Evolutionary conservation across 306 rosid genomes (phyloP).

Genomic region (Sicyos edulis): DNA sequence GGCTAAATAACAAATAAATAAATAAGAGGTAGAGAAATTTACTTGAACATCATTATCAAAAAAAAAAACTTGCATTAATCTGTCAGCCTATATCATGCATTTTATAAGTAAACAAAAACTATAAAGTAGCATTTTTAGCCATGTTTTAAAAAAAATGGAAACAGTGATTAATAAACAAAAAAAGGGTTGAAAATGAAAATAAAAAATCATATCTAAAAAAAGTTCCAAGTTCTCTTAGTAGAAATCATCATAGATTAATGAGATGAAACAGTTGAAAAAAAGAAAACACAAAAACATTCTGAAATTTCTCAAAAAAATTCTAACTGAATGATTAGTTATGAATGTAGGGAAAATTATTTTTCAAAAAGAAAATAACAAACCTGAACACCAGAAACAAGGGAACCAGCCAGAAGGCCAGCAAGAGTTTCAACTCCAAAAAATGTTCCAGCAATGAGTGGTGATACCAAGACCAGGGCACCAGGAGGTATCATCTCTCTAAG

Average conservation of each 20-base stretch:
- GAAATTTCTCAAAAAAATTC: not conserved
- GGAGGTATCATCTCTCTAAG: slow-evolving; percentile 71
- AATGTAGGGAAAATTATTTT: not conserved
- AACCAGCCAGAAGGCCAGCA: slow-evolving; percentile 64
- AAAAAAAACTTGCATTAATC: not conserved
- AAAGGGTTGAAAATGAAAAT: not conserved
- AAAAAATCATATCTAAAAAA: too few relatives aligned
- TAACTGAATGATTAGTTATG: not conserved
- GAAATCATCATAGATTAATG: not conserved
- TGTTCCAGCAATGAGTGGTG: slow-evolving; percentile 66
- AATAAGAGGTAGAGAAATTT: too few relatives aligned
- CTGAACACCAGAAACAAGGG: slow-evolving; percentile 77
- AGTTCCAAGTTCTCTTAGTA: not conserved
- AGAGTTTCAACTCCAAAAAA: slow-evolving; percentile 66
- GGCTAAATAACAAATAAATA: not conserved
- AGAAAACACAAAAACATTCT: not conserved
- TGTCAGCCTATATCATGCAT: not conserved
- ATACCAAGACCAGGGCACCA: slow-evolving; percentile 54
- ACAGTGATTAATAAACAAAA: not conserved
- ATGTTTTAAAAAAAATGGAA: not conserved
- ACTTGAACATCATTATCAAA: not conserved
- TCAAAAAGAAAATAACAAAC: slow-evolving; percentile 25
- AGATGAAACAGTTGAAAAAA: not conserved
- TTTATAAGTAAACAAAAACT: not conserved
- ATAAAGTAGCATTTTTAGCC: not conserved